Base-by-base conservation (phyloP, 2,329 filamentous ascomycete species). In the Xylariaceae sp. region DNA sequence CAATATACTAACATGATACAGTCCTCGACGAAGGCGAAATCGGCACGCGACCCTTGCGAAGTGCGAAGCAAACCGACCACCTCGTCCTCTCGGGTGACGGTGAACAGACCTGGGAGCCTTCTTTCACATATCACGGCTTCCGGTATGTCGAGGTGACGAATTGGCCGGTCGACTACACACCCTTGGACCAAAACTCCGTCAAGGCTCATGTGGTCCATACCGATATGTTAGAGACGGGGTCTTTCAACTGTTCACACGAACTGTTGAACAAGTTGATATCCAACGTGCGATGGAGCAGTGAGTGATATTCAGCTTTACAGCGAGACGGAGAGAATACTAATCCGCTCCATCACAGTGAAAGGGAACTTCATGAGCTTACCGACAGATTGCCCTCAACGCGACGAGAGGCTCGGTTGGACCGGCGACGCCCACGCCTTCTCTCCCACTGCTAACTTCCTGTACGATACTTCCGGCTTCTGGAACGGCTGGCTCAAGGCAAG, bases 291-390 rank as follows among this genome's bases (percentile, higher is more conserved):
- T 81, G 78, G 78, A 69, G 68, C 4, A 78, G 50, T 53, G 39
- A 48, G 50, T 51, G 4, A 6, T 11, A 11, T 11, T 6, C 22
- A 26, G 22, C 22, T 11, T n/a, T n/a, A n/a, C n/a, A n/a, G n/a
- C n/a, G n/a, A n/a, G n/a, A n/a, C n/a, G 22, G 22, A 26, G 6
- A 26, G 11, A 11, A 26, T 32, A 12, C 31, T 41, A 24, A 16
- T 6, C 9, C 32, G n/a, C 17, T 6, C 22, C 11, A 15, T n/a
- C 13, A 19, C 17, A 53, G 50, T 79, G 70, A 67, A 68, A 19
- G 76, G 76, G 0, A 82, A 81, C 48, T 81, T 82, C 49, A 49
- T 81, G 3, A 69, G 67, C 0, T 57, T 81, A 0, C 76, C 76
- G 0, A 81, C 76, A 0, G 78, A 82, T 19, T 59, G 57, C 28